Evolutionary conservation across 768 basidiomycete genomes (phyloP).

Genomic region (Rubroboletus pulcherrimus): DNA sequence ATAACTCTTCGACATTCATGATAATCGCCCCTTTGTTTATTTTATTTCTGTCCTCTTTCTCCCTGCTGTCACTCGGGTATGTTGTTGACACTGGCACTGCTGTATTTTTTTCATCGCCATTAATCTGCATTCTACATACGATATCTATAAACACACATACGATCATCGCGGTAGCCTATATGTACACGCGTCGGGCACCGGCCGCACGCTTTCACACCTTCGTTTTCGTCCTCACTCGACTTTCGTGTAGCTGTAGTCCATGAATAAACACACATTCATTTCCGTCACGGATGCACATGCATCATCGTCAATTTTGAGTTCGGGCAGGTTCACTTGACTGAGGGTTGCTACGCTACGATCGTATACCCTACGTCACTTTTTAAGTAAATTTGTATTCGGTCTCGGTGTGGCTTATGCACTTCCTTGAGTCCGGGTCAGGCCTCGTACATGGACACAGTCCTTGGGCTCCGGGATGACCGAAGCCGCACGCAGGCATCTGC

Average conservation of each 20-base stretch:
- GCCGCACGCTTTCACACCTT: background rate
- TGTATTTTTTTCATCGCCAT: background rate
- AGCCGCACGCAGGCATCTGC: too few relatives aligned
- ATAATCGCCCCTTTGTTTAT: slow-evolving; percentile 6
- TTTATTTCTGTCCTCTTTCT: background rate
- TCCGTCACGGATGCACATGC: too few relatives aligned
- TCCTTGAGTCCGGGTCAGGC: too few relatives aligned
- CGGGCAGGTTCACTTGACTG: too few relatives aligned
- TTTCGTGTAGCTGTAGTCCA: slow-evolving; percentile 10
- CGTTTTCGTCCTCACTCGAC: background rate
- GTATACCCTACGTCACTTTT: too few relatives aligned
- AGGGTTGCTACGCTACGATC: too few relatives aligned
- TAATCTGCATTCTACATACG: background rate
- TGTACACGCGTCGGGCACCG: background rate
- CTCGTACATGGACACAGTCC: too few relatives aligned
- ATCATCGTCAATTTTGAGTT: too few relatives aligned
- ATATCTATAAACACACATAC: background rate
- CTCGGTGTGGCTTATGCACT: too few relatives aligned
- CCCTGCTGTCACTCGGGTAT: background rate
- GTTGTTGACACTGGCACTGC: background rate
- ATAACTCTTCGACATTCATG: slow-evolving; percentile 16
- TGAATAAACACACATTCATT: background rate
- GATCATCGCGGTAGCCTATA: slow-evolving; percentile 17
- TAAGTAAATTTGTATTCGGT: too few relatives aligned
- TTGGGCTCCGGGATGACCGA: too few relatives aligned